These are phyloP conservation scores for Fusarium sp. DNA, from an alignment of 2,329 filamentous ascomycete genomes.

Conservation along the genomic window DNA sequence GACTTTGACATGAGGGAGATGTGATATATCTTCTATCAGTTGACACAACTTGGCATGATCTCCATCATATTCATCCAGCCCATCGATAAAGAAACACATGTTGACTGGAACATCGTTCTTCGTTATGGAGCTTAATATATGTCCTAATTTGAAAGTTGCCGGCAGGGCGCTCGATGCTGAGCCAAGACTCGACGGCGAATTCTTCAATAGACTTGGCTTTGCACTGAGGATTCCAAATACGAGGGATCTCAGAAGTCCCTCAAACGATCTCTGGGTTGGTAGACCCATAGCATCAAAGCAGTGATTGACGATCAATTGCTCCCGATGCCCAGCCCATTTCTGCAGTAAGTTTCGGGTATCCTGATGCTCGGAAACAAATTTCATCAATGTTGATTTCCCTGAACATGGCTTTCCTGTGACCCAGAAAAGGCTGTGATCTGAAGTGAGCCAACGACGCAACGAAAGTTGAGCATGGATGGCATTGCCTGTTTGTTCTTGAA, in stretches of 20 bases:
- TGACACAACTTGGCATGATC: slow-evolving; percentile 15
- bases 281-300: neutral
- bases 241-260: slow-evolving; percentile 12
- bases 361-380: neutral
- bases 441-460: neutral
- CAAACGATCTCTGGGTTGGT: neutral
- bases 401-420: slow-evolving; percentile 9
- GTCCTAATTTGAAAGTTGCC: neutral
- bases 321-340: neutral
- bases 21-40: neutral
- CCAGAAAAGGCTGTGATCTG: neutral
- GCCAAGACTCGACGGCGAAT: neutral
- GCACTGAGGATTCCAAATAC: slow-evolving; percentile 14
- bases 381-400: slow-evolving; percentile 18
- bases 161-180: neutral
- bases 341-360: neutral
- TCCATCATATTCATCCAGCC: slow-evolving; percentile 25
- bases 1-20: slow-evolving; percentile 14
- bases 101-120: neutral
- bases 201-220: neutral
- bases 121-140: neutral
- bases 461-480: neutral
- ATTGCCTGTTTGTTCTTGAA: neutral
- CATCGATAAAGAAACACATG: slow-evolving; percentile 34
- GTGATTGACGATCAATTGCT: neutral